These are phyloP conservation scores for Pyrenochaeta sp. DNA, from an alignment of 2,329 filamentous ascomycete genomes.

Conservation along the genomic window DNA sequence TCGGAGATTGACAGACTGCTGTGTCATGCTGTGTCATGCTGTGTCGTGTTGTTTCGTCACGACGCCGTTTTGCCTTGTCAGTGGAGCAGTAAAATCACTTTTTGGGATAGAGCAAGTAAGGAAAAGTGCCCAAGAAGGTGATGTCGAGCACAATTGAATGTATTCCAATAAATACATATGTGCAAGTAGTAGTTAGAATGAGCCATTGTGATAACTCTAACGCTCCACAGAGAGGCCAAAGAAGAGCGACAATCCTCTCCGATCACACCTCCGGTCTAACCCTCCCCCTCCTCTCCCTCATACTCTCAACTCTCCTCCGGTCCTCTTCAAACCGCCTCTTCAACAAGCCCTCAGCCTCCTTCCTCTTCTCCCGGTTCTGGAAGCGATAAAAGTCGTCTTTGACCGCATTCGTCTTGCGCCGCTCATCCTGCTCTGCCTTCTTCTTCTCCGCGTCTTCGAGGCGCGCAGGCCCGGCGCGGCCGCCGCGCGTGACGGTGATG, in stretches of 20 bases:
- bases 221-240: too few relatives aligned
- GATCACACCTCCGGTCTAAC: slow-evolving; percentile 39
- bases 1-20: too few relatives aligned
- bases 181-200: too few relatives aligned
- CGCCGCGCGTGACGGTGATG: slow-evolving; percentile 85
- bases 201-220: background rate
- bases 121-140: too few relatives aligned
- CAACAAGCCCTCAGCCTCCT: slow-evolving; percentile 75
- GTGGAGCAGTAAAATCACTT: too few relatives aligned
- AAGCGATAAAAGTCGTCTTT: slow-evolving; percentile 81
- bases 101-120: too few relatives aligned
- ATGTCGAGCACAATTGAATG: too few relatives aligned
- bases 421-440: slow-evolving; percentile 63
- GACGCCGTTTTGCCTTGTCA: too few relatives aligned
- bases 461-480: slow-evolving; percentile 73
- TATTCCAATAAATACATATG: too few relatives aligned
- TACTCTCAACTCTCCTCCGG: slow-evolving; percentile 72
- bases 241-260: too few relatives aligned
- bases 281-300: slow-evolving; percentile 68
- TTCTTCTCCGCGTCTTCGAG: slow-evolving; percentile 70
- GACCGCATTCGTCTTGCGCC: slow-evolving; percentile 65
- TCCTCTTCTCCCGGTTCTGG: slow-evolving; percentile 81
- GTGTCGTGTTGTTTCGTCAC: too few relatives aligned
- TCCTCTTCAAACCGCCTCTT: slow-evolving; percentile 80
- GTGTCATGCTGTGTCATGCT: too few relatives aligned